Evolutionary conservation across 192 early-diverging fungal genomes (phyloP).

Genomic region (Backusella mclennaniae): DNA sequence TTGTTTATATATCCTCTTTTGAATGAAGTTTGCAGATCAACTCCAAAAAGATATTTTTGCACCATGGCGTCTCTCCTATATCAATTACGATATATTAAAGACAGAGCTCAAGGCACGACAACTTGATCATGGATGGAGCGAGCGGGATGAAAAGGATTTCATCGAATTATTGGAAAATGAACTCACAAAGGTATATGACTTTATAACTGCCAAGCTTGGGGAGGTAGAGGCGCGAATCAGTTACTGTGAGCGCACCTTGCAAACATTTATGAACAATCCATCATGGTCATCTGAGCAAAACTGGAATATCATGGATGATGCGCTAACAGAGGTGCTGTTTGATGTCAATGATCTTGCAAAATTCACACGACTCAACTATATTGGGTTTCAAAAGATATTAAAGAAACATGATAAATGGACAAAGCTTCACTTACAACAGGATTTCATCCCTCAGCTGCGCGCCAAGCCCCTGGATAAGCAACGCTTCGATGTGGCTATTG

Average conservation of each 20-base stretch:
- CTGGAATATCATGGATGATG: slow-evolving; percentile 56
- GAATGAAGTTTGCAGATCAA: slow-evolving; percentile 89
- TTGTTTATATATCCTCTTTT: slow-evolving; percentile 3
- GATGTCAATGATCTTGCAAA: slow-evolving; percentile 82
- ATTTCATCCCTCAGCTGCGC: slow-evolving; percentile 78
- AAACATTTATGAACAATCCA: slow-evolving; percentile 45
- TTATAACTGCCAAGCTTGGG: slow-evolving; percentile 70
- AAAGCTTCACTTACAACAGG: slow-evolving; percentile 65
- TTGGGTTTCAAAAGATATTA: slow-evolving; percentile 87
- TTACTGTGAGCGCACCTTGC: slow-evolving; percentile 62
- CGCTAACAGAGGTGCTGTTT: slow-evolving; percentile 67
- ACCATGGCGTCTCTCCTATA: slow-evolving; percentile 82
- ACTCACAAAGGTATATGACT: slow-evolving; percentile 83
- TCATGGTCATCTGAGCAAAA: slow-evolving; percentile 50
- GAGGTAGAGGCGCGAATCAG: slow-evolving; percentile 74
- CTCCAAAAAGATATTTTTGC: slow-evolving; percentile 63
- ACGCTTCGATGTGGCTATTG: slow-evolving; percentile 86
- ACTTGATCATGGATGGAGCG: slow-evolving; percentile 53
- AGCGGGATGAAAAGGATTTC: slow-evolving; percentile 77
- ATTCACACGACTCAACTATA: slow-evolving; percentile 79
- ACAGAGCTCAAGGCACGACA: slow-evolving; percentile 73
- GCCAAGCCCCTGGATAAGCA: slow-evolving; percentile 77
- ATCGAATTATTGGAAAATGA: slow-evolving; percentile 81
- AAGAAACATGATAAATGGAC: slow-evolving; percentile 99
- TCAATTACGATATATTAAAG: slow-evolving; percentile 85